phyloP scores from a whole-genome alignment of 805 yeast genomes.

The Saturnispora galanensis region DNA sequence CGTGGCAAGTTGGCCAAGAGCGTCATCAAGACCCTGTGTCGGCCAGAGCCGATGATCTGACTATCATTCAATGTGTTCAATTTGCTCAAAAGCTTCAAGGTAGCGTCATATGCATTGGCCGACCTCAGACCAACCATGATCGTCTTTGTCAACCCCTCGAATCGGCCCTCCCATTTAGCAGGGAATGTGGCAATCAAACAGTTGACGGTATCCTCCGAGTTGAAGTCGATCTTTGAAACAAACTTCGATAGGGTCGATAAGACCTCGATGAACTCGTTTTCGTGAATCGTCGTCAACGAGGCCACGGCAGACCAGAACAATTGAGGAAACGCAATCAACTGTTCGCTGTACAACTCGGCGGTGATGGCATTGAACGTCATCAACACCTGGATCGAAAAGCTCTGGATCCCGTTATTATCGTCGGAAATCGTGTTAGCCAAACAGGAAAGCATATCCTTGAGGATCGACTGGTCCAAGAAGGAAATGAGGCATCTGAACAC shows the following conservation, averaged over 20 bases:
- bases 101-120: slow-evolving; percentile 65
- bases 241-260: slow-evolving; percentile 74
- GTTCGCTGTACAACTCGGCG: slow-evolving; percentile 71
- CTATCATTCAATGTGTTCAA: slow-evolving; percentile 58
- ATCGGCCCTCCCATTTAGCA: slow-evolving; percentile 89
- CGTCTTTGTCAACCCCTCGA: slow-evolving; percentile 76
- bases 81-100: slow-evolving; percentile 64
- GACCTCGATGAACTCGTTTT: slow-evolving; percentile 85
- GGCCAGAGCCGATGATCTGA: slow-evolving; percentile 66
- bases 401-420: slow-evolving; percentile 81
- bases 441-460: slow-evolving; percentile 88
- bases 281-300: slow-evolving; percentile 80
- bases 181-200: slow-evolving; percentile 84
- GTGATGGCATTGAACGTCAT: slow-evolving; percentile 93
- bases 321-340: slow-evolving; percentile 81
- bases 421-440: slow-evolving; percentile 90
- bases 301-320: slow-evolving; percentile 94
- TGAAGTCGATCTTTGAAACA: slow-evolving; percentile 76
- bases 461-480: slow-evolving; percentile 75
- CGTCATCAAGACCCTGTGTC: slow-evolving; percentile 59
- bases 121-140: slow-evolving; percentile 81
- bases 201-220: slow-evolving; percentile 75
- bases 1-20: slow-evolving; percentile 75
- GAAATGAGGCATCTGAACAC: slow-evolving; percentile 77
- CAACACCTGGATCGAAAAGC: slow-evolving; percentile 91